Evolutionary conservation across 1,284 basidiomycete genomes (phyloP).

Genomic region (Amylostereum areolatum): DNA sequence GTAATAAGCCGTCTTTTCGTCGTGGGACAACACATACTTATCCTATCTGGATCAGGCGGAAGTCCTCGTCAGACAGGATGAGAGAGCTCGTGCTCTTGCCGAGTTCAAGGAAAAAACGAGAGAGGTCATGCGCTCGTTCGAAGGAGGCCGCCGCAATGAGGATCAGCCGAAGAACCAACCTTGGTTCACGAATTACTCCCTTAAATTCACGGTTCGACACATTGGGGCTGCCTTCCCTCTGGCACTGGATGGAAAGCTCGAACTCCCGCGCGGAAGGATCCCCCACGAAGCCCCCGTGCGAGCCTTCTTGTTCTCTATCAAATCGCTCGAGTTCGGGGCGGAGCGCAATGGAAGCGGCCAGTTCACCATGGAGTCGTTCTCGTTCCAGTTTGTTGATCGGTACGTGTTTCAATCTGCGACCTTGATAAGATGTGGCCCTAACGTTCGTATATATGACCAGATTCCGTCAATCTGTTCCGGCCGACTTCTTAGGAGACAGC

Average conservation of each 20-base stretch:
- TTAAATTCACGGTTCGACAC: conserved; percentile 61
- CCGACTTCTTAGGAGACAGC: conserved; percentile 67
- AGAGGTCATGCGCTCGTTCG: conserved; percentile 68
- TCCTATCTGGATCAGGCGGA: conserved; percentile 46
- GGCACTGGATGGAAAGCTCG: conserved; percentile 47
- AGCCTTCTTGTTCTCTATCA: conserved; percentile 82
- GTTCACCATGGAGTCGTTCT: conserved; percentile 65
- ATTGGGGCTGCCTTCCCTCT: conserved; percentile 85
- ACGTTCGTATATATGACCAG: conserved; percentile 29
- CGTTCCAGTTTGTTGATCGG: conserved; percentile 80
- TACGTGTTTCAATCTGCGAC: conserved; percentile 26
- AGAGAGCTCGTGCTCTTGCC: conserved; percentile 68
- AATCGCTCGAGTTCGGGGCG: conserved; percentile 65
- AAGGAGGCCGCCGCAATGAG: conserved; percentile 41
- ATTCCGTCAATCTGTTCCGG: conserved; percentile 66
- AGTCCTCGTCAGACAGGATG: conserved; percentile 63
- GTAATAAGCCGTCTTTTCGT: conserved; percentile 27
- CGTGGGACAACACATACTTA: conserved; percentile 3
- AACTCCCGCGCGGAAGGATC: conserved; percentile 32
- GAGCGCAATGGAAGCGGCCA: conserved; percentile 76
- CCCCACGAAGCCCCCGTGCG: conserved; percentile 44
- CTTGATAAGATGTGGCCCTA: neutral
- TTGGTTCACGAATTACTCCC: conserved; percentile 63
- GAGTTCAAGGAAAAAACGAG: conserved; percentile 80
- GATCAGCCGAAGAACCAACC: conserved; percentile 26